Base-by-base conservation (phyloP, 2,329 filamentous ascomycete species). In the Zasmidium cellare region DNA sequence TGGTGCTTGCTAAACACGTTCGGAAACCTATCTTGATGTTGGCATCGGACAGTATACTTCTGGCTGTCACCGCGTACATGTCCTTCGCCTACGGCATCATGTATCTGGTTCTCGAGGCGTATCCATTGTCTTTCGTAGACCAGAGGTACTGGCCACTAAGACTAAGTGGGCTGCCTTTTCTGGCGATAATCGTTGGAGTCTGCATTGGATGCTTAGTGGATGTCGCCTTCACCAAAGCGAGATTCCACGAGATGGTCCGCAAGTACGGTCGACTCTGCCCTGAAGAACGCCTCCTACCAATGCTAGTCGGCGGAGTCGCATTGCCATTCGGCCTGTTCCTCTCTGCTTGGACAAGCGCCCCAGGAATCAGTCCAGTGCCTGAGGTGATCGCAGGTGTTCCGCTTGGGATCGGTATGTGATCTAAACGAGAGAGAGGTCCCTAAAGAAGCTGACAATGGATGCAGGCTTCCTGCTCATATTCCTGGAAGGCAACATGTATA, bases 41-140 rank as follows among this genome's bases (percentile, higher is more conserved):
- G 16, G 56, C 76, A 44, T 65, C 75, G 38, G 80, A 82, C 59
- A 81, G 82, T 53, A 68, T 82, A 3, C 61, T 79, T 2, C 20
- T 52, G 47, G 20, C 23, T 18, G 71, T 82, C 46, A 81, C 79
- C 1, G 58, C 80, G 9, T 76, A 77, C 65, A 71, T 73, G 54
- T 64, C 65, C 2, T 64, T 78, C 47, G 58, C 68, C 20, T 71
- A 69, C 55, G 71, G 66, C 11, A 64, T 69, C 14, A 52, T 70
- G 19, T 70, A 66, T 35, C 53, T 70, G 19, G 73, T 79, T 53
- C 77, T 82, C 57, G 74, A 74, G 61, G 73, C 76, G 16, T 67
- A 66, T 46, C 65, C 69, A 3, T 60, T 67, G 19, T 57, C 62
- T 7, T 72, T 67, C 47, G 22, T 62, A 19, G 41, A 61, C 19